Percentiles rank a stretch among this genome's conserved stretches.
Conservation (phyloP, 2,329 filamentous ascomycete species). For the Chaetothyriales sp. region DNA sequence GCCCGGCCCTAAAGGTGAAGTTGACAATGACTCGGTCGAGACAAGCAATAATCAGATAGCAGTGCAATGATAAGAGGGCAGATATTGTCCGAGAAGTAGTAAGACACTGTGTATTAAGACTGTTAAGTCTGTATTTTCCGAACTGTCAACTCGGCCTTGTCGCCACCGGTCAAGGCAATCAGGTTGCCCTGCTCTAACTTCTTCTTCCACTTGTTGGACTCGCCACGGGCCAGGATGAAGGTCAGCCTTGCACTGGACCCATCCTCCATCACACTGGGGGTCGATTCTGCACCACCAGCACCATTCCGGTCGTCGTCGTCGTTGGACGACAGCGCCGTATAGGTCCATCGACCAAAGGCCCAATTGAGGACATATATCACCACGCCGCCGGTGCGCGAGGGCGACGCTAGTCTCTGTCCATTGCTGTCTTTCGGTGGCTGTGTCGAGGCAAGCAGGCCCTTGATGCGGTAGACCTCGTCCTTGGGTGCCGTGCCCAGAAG, state of each 20-base stretch:
- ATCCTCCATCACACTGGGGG: constrained; percentile 17
- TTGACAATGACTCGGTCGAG: not conserved
- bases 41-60: not conserved
- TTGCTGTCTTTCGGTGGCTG: constrained; percentile 33
- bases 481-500: constrained; percentile 61
- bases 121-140: constrained; percentile 8
- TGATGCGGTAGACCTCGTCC: constrained; percentile 92
- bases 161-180: constrained; percentile 19
- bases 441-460: constrained; percentile 43
- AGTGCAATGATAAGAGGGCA: not conserved
- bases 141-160: constrained; percentile 11
- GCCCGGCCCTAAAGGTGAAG: not conserved
- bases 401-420: constrained; percentile 23
- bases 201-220: constrained; percentile 35
- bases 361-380: constrained; percentile 83
- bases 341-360: constrained; percentile 94
- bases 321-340: constrained; percentile 42
- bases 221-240: constrained; percentile 32
- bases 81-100: not conserved
- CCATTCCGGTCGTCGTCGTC: constrained; percentile 9
- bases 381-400: constrained; percentile 20
- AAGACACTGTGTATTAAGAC: too few relatives aligned
- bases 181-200: constrained; percentile 28
- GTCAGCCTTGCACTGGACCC: constrained; percentile 27
- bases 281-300: constrained; percentile 21